Conservation (phyloP, 306 rosid genomes). For the Fragaria vesca region DNA sequence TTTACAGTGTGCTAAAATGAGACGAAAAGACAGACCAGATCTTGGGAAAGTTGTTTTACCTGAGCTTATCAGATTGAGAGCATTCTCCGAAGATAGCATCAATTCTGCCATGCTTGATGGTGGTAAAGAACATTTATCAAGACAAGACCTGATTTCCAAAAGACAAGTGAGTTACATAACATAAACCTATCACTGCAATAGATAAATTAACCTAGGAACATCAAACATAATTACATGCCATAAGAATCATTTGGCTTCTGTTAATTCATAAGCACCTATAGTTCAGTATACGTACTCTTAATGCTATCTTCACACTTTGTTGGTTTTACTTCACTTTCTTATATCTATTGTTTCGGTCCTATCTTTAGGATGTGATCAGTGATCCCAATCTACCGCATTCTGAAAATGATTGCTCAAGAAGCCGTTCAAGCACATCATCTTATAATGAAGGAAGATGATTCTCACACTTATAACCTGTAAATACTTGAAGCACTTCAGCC, state of each 20-base stretch:
- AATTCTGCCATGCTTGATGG: constrained; percentile 25
- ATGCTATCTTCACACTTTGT: neutral
- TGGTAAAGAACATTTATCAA: neutral
- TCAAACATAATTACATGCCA: neutral
- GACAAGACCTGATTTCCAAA: constrained; percentile 20
- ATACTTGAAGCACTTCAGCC: neutral
- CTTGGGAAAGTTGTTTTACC: constrained; percentile 66
- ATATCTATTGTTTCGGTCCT: neutral
- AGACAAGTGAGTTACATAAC: constrained; percentile 38
- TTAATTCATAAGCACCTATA: neutral
- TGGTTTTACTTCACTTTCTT: neutral
- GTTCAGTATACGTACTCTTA: neutral
- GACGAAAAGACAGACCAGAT: constrained; percentile 74
- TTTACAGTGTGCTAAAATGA: constrained; percentile 69
- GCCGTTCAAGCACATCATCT: constrained; percentile 37
- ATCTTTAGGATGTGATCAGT: constrained; percentile 37
- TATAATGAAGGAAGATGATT: constrained; percentile 11
- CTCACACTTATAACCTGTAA: neutral
- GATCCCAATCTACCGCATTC: constrained; percentile 29
- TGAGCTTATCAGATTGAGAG: constrained; percentile 57
- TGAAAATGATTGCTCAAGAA: constrained; percentile 30
- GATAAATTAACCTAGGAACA: neutral
- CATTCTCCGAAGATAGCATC: constrained; percentile 52
- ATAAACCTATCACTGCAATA: neutral
- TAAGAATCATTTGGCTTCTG: neutral